Evolutionary conservation across 768 basidiomycete genomes (phyloP).

Genomic region (Rhizopogon sp.): DNA sequence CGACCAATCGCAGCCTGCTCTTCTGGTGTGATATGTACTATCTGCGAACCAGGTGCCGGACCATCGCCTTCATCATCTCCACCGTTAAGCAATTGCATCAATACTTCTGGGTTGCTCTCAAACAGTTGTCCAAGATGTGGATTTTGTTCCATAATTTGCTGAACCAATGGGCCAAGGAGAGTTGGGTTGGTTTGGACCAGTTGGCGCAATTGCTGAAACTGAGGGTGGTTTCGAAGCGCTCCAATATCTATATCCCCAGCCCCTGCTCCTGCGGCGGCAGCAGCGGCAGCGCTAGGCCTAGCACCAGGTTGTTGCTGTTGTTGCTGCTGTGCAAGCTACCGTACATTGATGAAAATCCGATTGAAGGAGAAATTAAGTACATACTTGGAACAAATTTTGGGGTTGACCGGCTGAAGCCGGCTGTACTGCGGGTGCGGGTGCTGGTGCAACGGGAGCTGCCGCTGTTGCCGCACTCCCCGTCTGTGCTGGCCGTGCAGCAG

Average conservation of each 20-base stretch:
- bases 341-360: neutral
- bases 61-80: slow-evolving; percentile 32
- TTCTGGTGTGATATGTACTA: slow-evolving; percentile 77
- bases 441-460: slow-evolving; percentile 25
- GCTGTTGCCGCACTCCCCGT: slow-evolving; percentile 23
- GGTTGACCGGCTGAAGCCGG: slow-evolving; percentile 39
- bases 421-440: slow-evolving; percentile 30
- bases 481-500: slow-evolving; percentile 12
- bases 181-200: slow-evolving; percentile 74
- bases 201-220: slow-evolving; percentile 69
- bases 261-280: slow-evolving; percentile 13
- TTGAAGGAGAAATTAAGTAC: slow-evolving; percentile 10
- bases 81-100: slow-evolving; percentile 59
- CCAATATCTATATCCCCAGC: slow-evolving; percentile 36
- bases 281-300: slow-evolving; percentile 30
- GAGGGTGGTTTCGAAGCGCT: slow-evolving; percentile 55
- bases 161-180: slow-evolving; percentile 72
- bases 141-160: slow-evolving; percentile 73
- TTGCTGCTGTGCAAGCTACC: slow-evolving; percentile 69
- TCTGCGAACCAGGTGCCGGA: slow-evolving; percentile 46
- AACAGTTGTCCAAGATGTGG: slow-evolving; percentile 70
- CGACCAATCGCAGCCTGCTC: slow-evolving; percentile 87
- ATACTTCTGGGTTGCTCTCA: slow-evolving; percentile 63
- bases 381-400: slow-evolving; percentile 85
- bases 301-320: slow-evolving; percentile 35